Conservation (phyloP, 192 early-diverging fungal genomes). For the Blastocladiella britannica region DNA sequence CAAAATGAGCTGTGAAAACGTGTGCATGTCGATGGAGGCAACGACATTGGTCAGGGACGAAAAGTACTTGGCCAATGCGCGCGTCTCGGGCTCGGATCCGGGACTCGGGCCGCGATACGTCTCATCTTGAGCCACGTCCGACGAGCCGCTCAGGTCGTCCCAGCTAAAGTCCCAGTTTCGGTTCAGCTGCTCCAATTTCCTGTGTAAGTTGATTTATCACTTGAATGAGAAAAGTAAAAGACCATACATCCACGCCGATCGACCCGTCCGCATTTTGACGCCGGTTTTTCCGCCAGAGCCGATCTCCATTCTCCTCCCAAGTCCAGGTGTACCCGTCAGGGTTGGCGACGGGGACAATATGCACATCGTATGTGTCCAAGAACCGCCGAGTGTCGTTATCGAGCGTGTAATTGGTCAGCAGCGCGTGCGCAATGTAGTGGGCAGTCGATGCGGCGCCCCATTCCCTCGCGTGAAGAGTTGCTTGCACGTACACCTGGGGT, state of each 20-base stretch:
- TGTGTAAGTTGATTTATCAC: no score
- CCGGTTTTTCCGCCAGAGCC: slow-evolving; percentile 40
- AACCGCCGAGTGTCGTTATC: slow-evolving; percentile 14
- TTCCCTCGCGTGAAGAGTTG: slow-evolving; percentile 29
- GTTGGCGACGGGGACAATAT: slow-evolving; percentile 34
- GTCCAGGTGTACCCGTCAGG: slow-evolving; percentile 33
- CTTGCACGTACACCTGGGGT: slow-evolving; percentile 20
- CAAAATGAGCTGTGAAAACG: slow-evolving; percentile 32
- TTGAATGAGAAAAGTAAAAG: no score
- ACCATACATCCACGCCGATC: slow-evolving; percentile 7
- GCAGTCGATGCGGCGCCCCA: slow-evolving; percentile 28
- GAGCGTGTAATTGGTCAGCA: slow-evolving; percentile 17
- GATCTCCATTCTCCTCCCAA: slow-evolving; percentile 16
- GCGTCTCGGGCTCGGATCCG: slow-evolving; percentile 20
- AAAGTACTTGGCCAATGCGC: slow-evolving; percentile 26
- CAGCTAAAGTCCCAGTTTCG: slow-evolving; percentile 26
- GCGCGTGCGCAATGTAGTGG: slow-evolving; percentile 22
- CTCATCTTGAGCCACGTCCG: slow-evolving; percentile 12
- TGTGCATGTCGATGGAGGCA: slow-evolving; percentile 36
- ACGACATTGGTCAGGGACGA: slow-evolving; percentile 19
- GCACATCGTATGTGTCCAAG: slow-evolving; percentile 21
- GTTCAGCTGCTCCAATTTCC: no score
- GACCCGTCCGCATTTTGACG: slow-evolving; percentile 7
- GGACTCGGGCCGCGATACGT: slow-evolving; percentile 15
- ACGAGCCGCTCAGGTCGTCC: slow-evolving; percentile 13